Percentiles rank a stretch among this genome's conserved stretches.
Evolutionary conservation across 495 filamentous ascomycete genomes (phyloP).

Genomic region (Annulohypoxylon nitens): DNA sequence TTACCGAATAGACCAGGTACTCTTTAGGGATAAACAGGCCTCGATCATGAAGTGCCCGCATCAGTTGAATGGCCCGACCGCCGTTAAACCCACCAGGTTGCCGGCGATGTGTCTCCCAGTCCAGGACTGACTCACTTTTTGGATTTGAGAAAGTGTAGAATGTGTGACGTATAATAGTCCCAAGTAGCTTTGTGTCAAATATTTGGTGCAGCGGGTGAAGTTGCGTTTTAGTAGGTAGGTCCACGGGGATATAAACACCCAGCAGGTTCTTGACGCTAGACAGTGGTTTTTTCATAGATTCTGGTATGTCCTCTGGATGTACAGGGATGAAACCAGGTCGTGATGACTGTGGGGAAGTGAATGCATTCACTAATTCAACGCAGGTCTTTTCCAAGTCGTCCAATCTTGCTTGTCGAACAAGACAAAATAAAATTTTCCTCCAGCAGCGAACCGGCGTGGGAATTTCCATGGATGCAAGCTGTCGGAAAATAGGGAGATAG

Average conservation of each 20-base stretch:
- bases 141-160: constrained; percentile 33
- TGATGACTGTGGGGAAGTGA: constrained; percentile 30
- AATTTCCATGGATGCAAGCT: constrained; percentile 48
- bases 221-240: constrained; percentile 31
- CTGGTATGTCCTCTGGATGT: constrained; percentile 52
- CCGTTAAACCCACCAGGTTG: constrained; percentile 37
- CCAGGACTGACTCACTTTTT: background rate
- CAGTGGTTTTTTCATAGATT: constrained; percentile 41
- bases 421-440: constrained; percentile 49
- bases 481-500: constrained; percentile 46
- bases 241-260: constrained; percentile 48
- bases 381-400: constrained; percentile 51
- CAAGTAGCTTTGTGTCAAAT: constrained; percentile 48
- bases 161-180: constrained; percentile 48
- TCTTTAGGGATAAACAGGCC: constrained; percentile 38
- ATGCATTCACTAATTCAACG: constrained; percentile 47
- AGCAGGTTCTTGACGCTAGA: constrained; percentile 43
- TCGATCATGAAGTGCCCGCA: constrained; percentile 44
- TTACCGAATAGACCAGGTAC: constrained; percentile 25
- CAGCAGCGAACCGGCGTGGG: constrained; percentile 46
- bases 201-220: constrained; percentile 52
- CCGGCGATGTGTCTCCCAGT: background rate
- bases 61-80: constrained; percentile 40
- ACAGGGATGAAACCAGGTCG: constrained; percentile 43
- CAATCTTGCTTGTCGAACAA: constrained; percentile 47